These are phyloP conservation scores for Odontarrhena argentea DNA, from an alignment of 345 rosid species.

Conservation along the genomic window DNA sequence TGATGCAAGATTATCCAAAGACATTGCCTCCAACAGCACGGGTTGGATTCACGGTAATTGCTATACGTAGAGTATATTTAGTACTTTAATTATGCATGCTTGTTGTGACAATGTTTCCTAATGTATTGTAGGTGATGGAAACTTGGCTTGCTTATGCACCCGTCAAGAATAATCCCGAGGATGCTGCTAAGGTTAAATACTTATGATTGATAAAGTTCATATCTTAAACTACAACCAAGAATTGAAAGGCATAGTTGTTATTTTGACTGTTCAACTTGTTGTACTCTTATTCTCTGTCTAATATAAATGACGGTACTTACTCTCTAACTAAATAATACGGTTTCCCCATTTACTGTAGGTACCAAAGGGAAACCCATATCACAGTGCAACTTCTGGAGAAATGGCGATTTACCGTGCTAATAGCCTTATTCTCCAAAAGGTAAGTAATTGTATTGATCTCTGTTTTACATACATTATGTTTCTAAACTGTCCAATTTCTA, in stretches of 20 bases:
- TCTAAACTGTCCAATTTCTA: not conserved
- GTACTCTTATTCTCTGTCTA: not conserved
- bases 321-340: not conserved
- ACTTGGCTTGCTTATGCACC: slow-evolving; percentile 94
- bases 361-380: slow-evolving; percentile 92
- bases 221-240: not conserved
- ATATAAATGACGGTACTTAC: not conserved
- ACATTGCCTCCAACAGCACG: slow-evolving; percentile 83
- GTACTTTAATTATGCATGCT: not conserved
- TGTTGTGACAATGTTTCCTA: slow-evolving; percentile 27
- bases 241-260: not conserved
- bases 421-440: slow-evolving; percentile 75
- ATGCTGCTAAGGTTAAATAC: slow-evolving; percentile 79
- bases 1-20: slow-evolving; percentile 99
- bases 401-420: slow-evolving; percentile 82
- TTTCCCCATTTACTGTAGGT: slow-evolving; percentile 49
- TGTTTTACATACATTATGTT: slow-evolving; percentile 15
- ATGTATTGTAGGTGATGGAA: slow-evolving; percentile 65
- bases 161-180: slow-evolving; percentile 90
- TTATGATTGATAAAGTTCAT: slow-evolving; percentile 1
- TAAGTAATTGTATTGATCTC: slow-evolving; percentile 19
- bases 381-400: slow-evolving; percentile 97
- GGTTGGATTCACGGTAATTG: slow-evolving; percentile 89
- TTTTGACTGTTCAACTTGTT: slow-evolving; percentile 25
- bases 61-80: slow-evolving; percentile 5